phyloP scores from a whole-genome alignment of 2,329 filamentous ascomycete genomes.

The Teratosphaeriaceae sp. region DNA sequence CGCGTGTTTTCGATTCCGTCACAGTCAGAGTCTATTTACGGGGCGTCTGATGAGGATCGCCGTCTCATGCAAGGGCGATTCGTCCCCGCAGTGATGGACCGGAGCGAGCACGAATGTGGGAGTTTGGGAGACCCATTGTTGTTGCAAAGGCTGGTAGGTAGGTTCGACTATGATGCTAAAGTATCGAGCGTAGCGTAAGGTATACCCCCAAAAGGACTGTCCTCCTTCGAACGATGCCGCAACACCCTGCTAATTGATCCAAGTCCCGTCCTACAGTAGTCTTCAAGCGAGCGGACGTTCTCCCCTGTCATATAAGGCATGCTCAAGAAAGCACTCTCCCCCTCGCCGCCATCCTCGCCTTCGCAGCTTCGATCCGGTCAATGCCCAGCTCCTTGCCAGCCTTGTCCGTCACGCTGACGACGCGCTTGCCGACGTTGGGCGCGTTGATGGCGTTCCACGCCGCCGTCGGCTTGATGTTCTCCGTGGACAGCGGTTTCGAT shows the following conservation, averaged over 20 bases:
- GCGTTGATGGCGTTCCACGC: conserved; percentile 23
- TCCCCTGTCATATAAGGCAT: not conserved
- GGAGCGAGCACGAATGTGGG: too few species aligned
- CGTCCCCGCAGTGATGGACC: too few species aligned
- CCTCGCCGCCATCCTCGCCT: conserved; percentile 18
- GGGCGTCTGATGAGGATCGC: too few species aligned
- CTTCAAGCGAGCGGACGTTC: not conserved
- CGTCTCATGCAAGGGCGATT: too few species aligned
- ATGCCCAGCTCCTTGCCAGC: conserved; percentile 14
- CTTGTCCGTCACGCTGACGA: conserved; percentile 12
- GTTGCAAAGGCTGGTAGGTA: too few species aligned
- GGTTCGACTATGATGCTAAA: not conserved
- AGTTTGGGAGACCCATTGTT: too few species aligned
- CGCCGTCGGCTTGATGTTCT: conserved; percentile 19
- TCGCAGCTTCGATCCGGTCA: conserved; percentile 20
- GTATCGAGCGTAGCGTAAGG: not conserved
- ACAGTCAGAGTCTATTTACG: not conserved
- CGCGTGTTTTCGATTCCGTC: not conserved
- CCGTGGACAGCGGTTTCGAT: conserved; percentile 4
- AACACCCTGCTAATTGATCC: not conserved
- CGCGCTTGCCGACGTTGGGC: conserved; percentile 11
- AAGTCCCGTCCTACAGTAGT: not conserved
- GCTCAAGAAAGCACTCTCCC: conserved; percentile 17
- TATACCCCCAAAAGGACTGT: not conserved
- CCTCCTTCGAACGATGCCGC: too few species aligned